phyloP scores from a whole-genome alignment of 345 rosid species.

The Dimocarpus longan region DNA sequence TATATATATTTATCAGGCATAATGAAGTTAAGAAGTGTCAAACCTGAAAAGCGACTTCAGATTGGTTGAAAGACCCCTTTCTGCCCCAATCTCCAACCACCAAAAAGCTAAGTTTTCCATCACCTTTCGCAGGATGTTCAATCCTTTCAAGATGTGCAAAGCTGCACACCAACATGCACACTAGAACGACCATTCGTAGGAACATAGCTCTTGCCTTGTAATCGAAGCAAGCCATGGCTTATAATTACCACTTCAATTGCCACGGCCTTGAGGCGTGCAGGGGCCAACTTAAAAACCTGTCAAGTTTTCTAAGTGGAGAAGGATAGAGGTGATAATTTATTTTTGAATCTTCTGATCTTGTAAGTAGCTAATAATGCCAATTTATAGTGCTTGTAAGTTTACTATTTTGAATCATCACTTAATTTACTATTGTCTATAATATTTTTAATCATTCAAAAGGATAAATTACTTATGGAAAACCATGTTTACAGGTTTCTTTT shows the following conservation, averaged over 20 bases:
- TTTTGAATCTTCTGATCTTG: neutral
- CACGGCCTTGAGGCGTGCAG: neutral
- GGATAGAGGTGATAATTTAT: neutral
- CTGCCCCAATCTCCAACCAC: constrained; percentile 90
- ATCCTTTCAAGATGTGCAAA: constrained; percentile 47
- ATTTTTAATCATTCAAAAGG: neutral
- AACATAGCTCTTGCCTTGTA: neutral
- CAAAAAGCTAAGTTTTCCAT: constrained; percentile 59
- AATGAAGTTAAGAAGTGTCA: too few species aligned
- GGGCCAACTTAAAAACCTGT: neutral
- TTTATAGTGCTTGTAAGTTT: neutral
- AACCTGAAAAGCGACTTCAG: constrained; percentile 73
- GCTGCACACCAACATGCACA: neutral
- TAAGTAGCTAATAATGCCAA: too few species aligned
- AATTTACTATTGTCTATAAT: neutral
- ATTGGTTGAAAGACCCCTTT: constrained; percentile 62
- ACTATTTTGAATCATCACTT: neutral
- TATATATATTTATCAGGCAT: too few species aligned
- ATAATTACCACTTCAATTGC: neutral
- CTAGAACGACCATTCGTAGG: neutral
- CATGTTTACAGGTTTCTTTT: neutral
- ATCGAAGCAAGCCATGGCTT: constrained; percentile 27
- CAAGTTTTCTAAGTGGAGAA: neutral
- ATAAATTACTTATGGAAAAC: neutral
- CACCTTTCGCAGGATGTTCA: constrained; percentile 44